Evolutionary conservation across 192 early-diverging fungal genomes (phyloP), one percentile per base, ranked within the genome.

Genomic region (Backusella australiensis): DNA sequence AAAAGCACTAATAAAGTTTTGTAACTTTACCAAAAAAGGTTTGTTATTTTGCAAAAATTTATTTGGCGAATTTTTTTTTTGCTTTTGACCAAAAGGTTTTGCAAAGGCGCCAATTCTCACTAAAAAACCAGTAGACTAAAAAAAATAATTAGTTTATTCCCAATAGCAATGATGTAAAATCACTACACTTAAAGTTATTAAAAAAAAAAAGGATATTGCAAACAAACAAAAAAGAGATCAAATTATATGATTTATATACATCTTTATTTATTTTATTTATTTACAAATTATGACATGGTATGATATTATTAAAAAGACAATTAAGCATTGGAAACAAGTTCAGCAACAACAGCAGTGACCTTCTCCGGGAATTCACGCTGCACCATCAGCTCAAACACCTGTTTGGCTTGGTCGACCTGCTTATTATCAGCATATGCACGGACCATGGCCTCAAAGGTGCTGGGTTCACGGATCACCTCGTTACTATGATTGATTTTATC

Each of bases 401-500:
- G 52, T 44, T 73, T 80, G 7, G 87, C 87, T 14, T 85, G 73
- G 12, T 73, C 72, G 14, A 82, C 26, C 69, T 82, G 69, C 7
- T 81, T 74, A 73, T 83, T 86, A 35, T 85, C 81, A 36, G 86
- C 29, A 56, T 88, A 88, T 14, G 83, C 86, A 36, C 84, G 78
- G 4, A 90, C 81, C 89, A 90, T 87, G 67, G 84, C 86, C 66
- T 87, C 85, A 80, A 86, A 90, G 14, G 87, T 90, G 75, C 86
- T 88, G 0, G 89, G 89, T 44, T 88, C 89, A 46, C 86, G 81
- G 38, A 84, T 67, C 46, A 90, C 82, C 71, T 34, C 32, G 7
- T 75, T 75, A 1, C n/a, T 36, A 32, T 49, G 56, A n/a, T 41
- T 34, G 36, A 39, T 41, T 67, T 77, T 75, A 32, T 82, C 74